Evolutionary conservation across 202 grass and related monocot species (phyloP), one percentile per base, ranked within the genome.

Genomic region (Setaria viridis): DNA sequence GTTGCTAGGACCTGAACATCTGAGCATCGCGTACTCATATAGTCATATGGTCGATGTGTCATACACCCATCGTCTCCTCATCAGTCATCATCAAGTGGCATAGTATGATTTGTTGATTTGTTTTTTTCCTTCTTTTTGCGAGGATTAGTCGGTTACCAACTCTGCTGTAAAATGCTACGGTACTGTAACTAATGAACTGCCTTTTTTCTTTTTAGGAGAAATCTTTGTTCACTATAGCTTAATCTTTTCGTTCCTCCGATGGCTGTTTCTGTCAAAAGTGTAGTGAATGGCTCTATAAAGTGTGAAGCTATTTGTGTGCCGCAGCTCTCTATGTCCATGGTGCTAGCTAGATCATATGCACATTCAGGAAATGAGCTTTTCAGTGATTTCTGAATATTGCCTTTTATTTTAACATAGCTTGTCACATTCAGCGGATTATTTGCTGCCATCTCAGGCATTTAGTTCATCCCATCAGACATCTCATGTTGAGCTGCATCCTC

Each of bases 1-100:
- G 86, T 91, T 54, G 82, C 79, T 77, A 89, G 87, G 83, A 85
- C 90, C 78, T 91, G 86, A 91, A 4, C 70, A n/a, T 63, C 16
- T 21, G 85, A 91, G 15, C 81, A 11, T 85, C 5, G 58, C 32
- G 3, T 70, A 59, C 46, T 29, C 13, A 0, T 50, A n/a, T 5
- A 59, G 46, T 29, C 13, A 0, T 50, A n/a, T 5, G 2, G 29
- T 41, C 39, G 39, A 41, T 5, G 39, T 5, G 39, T 41, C 39
- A 4, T 41, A 41, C 39, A 41, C 5, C 39, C 39, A 46, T 46
- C 43, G 7, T 10, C 43, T 46, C 8, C 5, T 41, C 39, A 5
- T 41, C 39, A 41, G 39, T 41, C 39, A 60, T 62, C 67, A 51
- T 67, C 37, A 51, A 79, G 62, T 47, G 33, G 5, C 33, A 57